Evolutionary conservation across 768 basidiomycete species (phyloP).

Genomic region (Candolleomyces eurysporus): DNA sequence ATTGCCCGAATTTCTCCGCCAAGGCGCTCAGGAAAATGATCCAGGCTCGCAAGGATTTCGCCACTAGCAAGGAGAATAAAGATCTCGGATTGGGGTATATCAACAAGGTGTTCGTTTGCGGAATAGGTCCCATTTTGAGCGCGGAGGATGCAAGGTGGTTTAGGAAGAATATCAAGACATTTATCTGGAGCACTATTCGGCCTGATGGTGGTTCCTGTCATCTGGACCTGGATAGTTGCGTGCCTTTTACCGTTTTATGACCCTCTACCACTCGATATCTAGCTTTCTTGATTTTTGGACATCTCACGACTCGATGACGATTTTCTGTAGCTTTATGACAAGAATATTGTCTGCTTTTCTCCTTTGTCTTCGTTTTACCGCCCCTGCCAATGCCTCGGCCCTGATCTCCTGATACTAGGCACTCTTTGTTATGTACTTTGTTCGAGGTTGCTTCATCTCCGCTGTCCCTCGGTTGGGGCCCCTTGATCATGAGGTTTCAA

Average conservation of each 20-base stretch:
- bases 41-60: conserved; percentile 15
- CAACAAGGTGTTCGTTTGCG: conserved; percentile 13
- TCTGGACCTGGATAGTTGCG: conserved; percentile 5
- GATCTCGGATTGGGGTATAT: conserved; percentile 9
- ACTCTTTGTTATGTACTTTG: too few species aligned
- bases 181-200: conserved; percentile 12
- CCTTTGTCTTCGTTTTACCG: too few species aligned
- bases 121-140: conserved; percentile 9
- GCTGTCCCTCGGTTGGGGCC: too few species aligned
- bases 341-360: too few species aligned
- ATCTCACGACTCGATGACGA: too few species aligned
- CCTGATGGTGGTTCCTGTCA: conserved; percentile 9
- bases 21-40: conserved; percentile 12
- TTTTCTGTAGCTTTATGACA: too few species aligned
- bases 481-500: too few species aligned
- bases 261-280: too few species aligned
- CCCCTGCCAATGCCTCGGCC: too few species aligned
- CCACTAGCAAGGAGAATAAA: conserved; percentile 6
- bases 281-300: too few species aligned
- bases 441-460: too few species aligned
- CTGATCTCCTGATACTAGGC: too few species aligned
- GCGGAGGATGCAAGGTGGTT: conserved; percentile 13
- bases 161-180: conserved; percentile 10
- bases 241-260: conserved; percentile 7
- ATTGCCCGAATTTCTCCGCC: conserved; percentile 17